These are phyloP conservation scores for Sideroxylon spinosum DNA, from an alignment of 179 eudicot species.

Conservation along the genomic window DNA sequence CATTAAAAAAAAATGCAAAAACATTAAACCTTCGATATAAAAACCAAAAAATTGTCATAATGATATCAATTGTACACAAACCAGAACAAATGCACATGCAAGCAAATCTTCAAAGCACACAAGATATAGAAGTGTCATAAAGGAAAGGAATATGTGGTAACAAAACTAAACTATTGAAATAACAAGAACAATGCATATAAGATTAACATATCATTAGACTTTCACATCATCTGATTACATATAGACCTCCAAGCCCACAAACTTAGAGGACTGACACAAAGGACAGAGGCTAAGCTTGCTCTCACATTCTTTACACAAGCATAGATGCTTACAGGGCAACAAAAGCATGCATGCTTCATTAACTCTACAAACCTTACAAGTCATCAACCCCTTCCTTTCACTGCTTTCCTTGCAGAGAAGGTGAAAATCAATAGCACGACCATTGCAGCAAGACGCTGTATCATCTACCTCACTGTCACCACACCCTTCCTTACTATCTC, in stretches of 20 bases:
- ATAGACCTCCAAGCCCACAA: conserved; percentile 49
- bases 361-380: conserved; percentile 53
- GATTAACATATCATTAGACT: conserved; percentile 11
- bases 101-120: background rate
- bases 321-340: conserved; percentile 71
- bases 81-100: background rate
- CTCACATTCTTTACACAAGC: conserved; percentile 59
- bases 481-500: conserved; percentile 65
- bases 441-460: conserved; percentile 63
- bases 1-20: background rate
- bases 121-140: background rate
- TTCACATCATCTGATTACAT: conserved; percentile 32
- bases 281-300: conserved; percentile 52
- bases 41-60: background rate
- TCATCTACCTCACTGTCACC: conserved; percentile 65
- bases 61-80: background rate
- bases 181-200: conserved; percentile 12
- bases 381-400: conserved; percentile 34
- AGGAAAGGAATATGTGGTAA: background rate
- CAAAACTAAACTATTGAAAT: background rate
- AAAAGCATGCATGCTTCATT: conserved; percentile 56
- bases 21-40: background rate
- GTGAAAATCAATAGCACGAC: conserved; percentile 41
- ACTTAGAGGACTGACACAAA: conserved; percentile 47
- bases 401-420: conserved; percentile 39